A percentile compares a stretch with the other conserved stretches of the same genome.
These are phyloP conservation scores for Lentinula raphanica DNA, from an alignment of 768 basidiomycete species.

Conservation along the genomic window DNA sequence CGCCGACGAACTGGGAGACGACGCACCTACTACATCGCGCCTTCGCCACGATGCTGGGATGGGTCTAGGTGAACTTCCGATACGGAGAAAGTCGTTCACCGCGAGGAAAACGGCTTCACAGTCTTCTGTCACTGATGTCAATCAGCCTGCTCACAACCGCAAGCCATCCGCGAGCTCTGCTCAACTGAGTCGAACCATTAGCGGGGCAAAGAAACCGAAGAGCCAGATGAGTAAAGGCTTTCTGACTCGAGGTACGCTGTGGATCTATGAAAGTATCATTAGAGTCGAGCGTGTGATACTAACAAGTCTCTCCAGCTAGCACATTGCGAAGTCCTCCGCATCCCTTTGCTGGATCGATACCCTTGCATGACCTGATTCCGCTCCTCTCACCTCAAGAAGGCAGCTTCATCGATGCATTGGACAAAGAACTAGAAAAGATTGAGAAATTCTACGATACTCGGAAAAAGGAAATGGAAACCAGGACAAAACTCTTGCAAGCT, in stretches of 20 bases:
- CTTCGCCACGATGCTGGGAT: not conserved
- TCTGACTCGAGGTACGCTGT: not conserved
- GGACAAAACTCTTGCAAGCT: slow-evolving; percentile 43
- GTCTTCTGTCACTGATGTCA: not conserved
- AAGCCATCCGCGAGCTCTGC: not conserved
- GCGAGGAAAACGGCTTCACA: not conserved
- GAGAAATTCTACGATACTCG: slow-evolving; percentile 75
- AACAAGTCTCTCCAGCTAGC: not conserved
- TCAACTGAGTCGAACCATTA: not conserved
- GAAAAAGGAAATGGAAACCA: slow-evolving; percentile 55
- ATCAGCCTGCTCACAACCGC: not conserved
- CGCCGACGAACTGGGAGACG: slow-evolving; percentile 9
- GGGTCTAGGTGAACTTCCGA: slow-evolving; percentile 2
- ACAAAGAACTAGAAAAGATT: slow-evolving; percentile 79
- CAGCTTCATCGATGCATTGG: slow-evolving; percentile 73
- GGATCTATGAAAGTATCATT: not conserved
- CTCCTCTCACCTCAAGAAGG: slow-evolving; percentile 55
- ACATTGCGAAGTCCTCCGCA: slow-evolving; percentile 13
- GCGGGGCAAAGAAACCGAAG: not conserved
- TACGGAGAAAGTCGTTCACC: not conserved
- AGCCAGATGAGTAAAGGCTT: not conserved
- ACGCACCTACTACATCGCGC: not conserved
- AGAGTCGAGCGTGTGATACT: not conserved
- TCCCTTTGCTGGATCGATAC: slow-evolving; percentile 25
- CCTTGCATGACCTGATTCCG: slow-evolving; percentile 45